These are phyloP conservation scores for Fusarium bactridioides DNA, from an alignment of 2,329 filamentous ascomycete genomes.

Conservation along the genomic window DNA sequence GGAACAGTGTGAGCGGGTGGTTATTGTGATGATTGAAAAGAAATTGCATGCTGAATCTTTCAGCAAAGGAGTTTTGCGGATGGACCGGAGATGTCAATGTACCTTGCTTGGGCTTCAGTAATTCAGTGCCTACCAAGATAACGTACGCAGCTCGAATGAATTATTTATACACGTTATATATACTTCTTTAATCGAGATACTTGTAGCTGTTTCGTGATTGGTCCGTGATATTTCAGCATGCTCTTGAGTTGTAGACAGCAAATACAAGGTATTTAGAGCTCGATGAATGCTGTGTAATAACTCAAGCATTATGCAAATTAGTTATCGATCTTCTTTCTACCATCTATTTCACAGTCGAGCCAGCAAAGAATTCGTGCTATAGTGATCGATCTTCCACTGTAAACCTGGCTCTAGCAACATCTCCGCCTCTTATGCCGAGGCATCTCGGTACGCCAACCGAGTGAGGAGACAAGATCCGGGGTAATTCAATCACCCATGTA, in stretches of 20 bases:
- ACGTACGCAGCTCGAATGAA: neutral
- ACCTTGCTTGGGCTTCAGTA: neutral
- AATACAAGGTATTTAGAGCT: neutral
- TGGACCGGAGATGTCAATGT: neutral
- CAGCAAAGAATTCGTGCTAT: neutral
- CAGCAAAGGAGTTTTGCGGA: constrained; percentile 30
- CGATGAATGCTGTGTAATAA: neutral
- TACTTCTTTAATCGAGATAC: neutral
- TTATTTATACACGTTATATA: neutral
- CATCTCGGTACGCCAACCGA: neutral
- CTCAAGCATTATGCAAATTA: neutral
- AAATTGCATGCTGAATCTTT: constrained; percentile 31
- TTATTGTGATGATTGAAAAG: constrained; percentile 19
- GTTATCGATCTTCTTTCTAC: neutral
- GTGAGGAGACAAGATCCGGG: constrained; percentile 23
- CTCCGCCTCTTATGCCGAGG: constrained; percentile 7
- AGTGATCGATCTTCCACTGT: neutral
- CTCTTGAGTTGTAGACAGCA: neutral
- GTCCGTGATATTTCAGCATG: neutral
- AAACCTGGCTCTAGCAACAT: neutral
- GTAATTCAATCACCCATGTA: constrained; percentile 6
- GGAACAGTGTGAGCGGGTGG: neutral
- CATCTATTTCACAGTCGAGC: neutral
- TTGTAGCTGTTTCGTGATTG: neutral
- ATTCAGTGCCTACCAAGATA: neutral